A percentile compares a stretch with the other conserved stretches of the same genome.
phyloP scores from a whole-genome alignment of 73 alveolate genomes.

The Tetrahymena elliotti region DNA sequence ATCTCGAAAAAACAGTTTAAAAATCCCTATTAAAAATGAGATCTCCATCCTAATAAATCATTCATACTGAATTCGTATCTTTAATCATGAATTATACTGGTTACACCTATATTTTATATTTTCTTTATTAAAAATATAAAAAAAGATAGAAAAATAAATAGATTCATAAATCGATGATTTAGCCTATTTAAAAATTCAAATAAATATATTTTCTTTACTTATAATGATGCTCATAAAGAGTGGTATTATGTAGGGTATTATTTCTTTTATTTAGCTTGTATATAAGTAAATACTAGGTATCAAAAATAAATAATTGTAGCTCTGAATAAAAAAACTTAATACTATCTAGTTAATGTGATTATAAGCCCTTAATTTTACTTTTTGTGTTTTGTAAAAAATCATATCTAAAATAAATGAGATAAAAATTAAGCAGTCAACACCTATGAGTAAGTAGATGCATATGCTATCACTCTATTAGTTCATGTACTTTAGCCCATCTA shows the following conservation, averaged over 20 bases:
- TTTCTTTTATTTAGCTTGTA: not conserved
- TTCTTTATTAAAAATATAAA: too few relatives aligned
- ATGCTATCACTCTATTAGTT: not conserved
- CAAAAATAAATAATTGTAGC: not conserved
- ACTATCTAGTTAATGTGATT: not conserved
- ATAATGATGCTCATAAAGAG: not conserved
- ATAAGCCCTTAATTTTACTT: not conserved
- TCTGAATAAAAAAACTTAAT: not conserved
- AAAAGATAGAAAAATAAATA: too few relatives aligned
- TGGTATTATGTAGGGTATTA: not conserved
- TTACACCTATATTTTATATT: not conserved
- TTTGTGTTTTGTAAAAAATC: not conserved
- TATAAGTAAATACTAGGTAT: not conserved
- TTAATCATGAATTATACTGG: not conserved
- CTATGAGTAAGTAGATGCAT: not conserved
- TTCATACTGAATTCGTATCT: not conserved
- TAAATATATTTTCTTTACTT: too few relatives aligned
- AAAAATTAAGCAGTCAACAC: not conserved
- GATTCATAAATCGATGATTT: too few relatives aligned
- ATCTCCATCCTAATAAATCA: not conserved
- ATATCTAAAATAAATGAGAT: not conserved
- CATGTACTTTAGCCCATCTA: not conserved
- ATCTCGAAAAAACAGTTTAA: not conserved
- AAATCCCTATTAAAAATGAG: not conserved
- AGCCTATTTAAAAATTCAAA: too few relatives aligned